A percentile compares a stretch with the other conserved stretches of the same genome.
Evolutionary conservation across 306 rosid genomes (phyloP).

Genomic region (Lupinus albus): DNA sequence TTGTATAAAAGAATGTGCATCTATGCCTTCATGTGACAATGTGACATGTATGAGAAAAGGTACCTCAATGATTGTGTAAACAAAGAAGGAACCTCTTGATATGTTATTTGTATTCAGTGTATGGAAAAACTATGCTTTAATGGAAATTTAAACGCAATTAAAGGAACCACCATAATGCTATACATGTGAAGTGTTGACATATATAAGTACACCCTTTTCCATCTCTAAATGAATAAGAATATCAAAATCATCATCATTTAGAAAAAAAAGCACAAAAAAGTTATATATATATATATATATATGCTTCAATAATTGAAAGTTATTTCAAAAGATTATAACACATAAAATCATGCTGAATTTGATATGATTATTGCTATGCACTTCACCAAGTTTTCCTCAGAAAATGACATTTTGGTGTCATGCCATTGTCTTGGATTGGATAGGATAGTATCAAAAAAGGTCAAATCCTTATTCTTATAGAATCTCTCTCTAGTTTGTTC

Average conservation of each 20-base stretch:
- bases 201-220: conserved; percentile 29
- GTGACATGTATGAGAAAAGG: conserved; percentile 46
- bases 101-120: conserved; percentile 9
- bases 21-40: conserved; percentile 55
- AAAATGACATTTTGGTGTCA: conserved; percentile 54
- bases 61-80: conserved; percentile 31
- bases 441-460: conserved; percentile 31
- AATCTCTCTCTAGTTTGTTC: conserved; percentile 29
- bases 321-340: conserved; percentile 34
- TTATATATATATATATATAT: too few relatives aligned
- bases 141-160: conserved; percentile 54
- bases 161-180: conserved; percentile 46
- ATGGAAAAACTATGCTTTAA: conserved; percentile 47
- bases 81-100: conserved; percentile 43
- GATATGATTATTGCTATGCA: conserved; percentile 20
- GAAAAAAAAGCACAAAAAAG: conserved; percentile 42
- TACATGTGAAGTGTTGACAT: conserved; percentile 53
- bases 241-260: conserved; percentile 43
- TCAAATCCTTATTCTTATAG: conserved; percentile 26
- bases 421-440: conserved; percentile 27
- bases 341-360: conserved; percentile 38
- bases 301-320: conserved; percentile 48
- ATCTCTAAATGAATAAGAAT: conserved; percentile 46
- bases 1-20: conserved; percentile 52
- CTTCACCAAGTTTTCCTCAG: conserved; percentile 34